Evolutionary conservation across 768 basidiomycete genomes (phyloP).

Genomic region (Thelephora aurantiotincta): DNA sequence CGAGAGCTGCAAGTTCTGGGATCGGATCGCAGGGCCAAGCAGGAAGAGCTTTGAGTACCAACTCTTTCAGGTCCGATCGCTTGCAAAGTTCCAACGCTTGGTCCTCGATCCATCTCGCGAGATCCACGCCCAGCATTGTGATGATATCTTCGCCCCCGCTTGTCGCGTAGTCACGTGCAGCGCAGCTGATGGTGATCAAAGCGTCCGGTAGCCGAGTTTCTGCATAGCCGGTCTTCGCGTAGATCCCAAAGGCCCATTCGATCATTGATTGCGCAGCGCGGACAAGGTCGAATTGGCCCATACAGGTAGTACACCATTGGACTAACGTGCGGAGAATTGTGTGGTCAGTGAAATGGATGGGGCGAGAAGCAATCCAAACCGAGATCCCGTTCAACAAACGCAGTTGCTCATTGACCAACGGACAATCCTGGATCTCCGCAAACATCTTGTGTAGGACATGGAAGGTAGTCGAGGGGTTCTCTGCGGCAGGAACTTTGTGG

Average conservation of each 20-base stretch:
- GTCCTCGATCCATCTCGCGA: conserved; percentile 51
- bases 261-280: conserved; percentile 62
- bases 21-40: conserved; percentile 66
- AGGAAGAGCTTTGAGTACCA: conserved; percentile 43
- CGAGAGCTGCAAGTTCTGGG: conserved; percentile 25
- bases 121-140: conserved; percentile 26
- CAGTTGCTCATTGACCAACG: conserved; percentile 73
- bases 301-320: conserved; percentile 48
- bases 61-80: conserved; percentile 21
- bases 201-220: conserved; percentile 49
- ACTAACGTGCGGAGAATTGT: conserved; percentile 56
- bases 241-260: conserved; percentile 57
- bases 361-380: conserved; percentile 55
- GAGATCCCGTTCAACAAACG: conserved; percentile 61
- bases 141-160: conserved; percentile 16
- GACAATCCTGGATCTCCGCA: conserved; percentile 44
- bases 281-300: conserved; percentile 55
- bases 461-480: conserved; percentile 49
- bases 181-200: conserved; percentile 52
- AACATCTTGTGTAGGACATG: conserved; percentile 69
- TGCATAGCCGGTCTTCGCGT: conserved; percentile 23
- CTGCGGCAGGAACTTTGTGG: conserved; percentile 23
- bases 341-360: conserved; percentile 37
- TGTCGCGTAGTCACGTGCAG: conserved; percentile 39
- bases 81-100: conserved; percentile 30